Conservation (phyloP, 345 rosid species). For the Dipteronia dyeriana region DNA sequence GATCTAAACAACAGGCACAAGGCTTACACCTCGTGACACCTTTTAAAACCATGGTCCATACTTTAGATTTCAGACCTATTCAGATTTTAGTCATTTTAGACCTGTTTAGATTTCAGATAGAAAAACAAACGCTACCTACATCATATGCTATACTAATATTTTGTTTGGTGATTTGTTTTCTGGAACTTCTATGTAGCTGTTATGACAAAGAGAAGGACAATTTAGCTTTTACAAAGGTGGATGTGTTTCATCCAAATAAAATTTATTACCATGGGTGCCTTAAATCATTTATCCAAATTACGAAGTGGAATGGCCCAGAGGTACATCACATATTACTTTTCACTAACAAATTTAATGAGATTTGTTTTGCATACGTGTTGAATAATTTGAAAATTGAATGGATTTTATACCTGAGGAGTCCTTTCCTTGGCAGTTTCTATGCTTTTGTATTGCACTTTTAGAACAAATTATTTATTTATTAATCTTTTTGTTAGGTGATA, state of each 20-base stretch:
- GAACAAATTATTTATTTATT: background rate
- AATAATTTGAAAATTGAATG: constrained; percentile 9
- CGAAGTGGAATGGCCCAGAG: constrained; percentile 98
- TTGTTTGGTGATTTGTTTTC: constrained; percentile 17
- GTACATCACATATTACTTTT: constrained; percentile 39
- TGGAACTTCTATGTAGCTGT: constrained; percentile 52
- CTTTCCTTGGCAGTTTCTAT: background rate
- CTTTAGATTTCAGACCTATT: too few relatives aligned
- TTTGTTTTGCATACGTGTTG: constrained; percentile 12
- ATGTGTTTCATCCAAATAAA: constrained; percentile 70
- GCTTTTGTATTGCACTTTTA: background rate
- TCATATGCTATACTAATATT: background rate
- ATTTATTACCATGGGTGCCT: constrained; percentile 92
- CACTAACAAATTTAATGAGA: background rate
- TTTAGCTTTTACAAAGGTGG: constrained; percentile 82
- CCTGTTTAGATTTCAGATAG: too few relatives aligned
- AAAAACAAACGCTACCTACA: too few relatives aligned
- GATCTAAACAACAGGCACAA: too few relatives aligned
- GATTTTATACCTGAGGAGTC: background rate
- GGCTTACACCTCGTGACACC: too few relatives aligned
- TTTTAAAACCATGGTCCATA: too few relatives aligned
- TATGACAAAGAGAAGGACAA: constrained; percentile 89
- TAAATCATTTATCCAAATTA: constrained; percentile 83
- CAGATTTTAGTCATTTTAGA: too few relatives aligned
- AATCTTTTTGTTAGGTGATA: constrained; percentile 60